Percentiles rank a stretch among this genome's conserved stretches.
phyloP scores from a whole-genome alignment of 176 grass and related monocot genomes.

The Triticum turgidum region DNA sequence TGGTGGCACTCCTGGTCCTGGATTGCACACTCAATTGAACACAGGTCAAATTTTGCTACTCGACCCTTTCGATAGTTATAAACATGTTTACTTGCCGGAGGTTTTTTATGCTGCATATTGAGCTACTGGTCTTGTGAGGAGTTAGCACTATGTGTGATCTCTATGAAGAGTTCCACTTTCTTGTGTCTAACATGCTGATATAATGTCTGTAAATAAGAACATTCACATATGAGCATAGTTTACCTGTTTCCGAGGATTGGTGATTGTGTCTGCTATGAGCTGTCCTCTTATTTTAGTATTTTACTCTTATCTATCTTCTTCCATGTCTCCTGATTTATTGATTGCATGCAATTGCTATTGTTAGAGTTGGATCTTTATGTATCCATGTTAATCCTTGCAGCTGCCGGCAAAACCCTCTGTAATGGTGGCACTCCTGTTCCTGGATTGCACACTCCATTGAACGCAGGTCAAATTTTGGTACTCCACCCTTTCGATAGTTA shows the following conservation, averaged over 20 bases:
- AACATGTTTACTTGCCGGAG: not conserved
- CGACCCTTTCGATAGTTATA: conserved; percentile 8
- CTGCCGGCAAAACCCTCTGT: conserved; percentile 17
- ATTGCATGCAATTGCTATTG: conserved; percentile 1
- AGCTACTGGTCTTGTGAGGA: not conserved
- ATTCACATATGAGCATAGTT: not conserved
- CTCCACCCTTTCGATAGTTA: conserved; percentile 16
- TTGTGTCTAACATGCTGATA: not conserved
- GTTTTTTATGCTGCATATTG: conserved; percentile 14
- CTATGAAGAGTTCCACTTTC: not conserved
- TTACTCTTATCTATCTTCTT: not conserved
- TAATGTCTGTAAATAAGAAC: not conserved
- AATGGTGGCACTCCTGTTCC: conserved; percentile 15
- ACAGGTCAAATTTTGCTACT: conserved; percentile 31
- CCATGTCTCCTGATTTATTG: not conserved
- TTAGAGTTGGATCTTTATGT: conserved; percentile 31
- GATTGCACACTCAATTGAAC: conserved; percentile 6
- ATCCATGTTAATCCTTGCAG: conserved; percentile 14
- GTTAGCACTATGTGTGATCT: not conserved
- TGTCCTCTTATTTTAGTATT: conserved; percentile 8
- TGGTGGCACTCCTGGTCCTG: conserved; percentile 19
- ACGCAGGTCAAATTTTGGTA: conserved; percentile 26
- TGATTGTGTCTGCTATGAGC: not conserved
- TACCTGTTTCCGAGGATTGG: conserved; percentile 11
- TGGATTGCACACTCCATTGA: conserved; percentile 15